Evolutionary conservation across 208 protist species (phyloP).

Genomic region (Wallacemonas sp.): DNA sequence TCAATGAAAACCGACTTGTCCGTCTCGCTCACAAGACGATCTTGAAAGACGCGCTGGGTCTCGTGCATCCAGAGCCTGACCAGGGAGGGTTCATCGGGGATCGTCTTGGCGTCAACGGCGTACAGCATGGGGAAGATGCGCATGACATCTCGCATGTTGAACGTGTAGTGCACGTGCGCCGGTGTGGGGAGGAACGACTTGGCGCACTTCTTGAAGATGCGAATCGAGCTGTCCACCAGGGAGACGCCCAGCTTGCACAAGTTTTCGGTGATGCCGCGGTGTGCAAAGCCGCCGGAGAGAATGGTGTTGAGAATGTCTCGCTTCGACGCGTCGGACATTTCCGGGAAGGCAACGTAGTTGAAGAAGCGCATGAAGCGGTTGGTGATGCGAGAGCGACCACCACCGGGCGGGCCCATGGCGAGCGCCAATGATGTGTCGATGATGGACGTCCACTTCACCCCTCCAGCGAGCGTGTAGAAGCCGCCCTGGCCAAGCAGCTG

Average conservation of each 20-base stretch:
- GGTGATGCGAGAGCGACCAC: constrained; percentile 94
- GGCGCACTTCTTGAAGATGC: constrained; percentile 91
- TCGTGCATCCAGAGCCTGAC: constrained; percentile 96
- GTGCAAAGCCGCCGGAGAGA: constrained; percentile 82
- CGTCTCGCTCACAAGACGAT: constrained; percentile 90
- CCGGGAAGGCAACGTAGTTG: constrained; percentile 96
- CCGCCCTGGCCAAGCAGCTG: constrained; percentile 92
- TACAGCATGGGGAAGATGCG: constrained; percentile 98
- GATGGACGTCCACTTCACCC: constrained; percentile 91
- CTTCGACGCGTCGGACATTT: constrained; percentile 94
- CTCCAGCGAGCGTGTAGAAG: constrained; percentile 82
- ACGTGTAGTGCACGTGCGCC: constrained; percentile 98
- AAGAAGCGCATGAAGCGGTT: constrained; percentile 97
- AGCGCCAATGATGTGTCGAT: constrained; percentile 94
- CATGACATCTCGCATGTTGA: constrained; percentile 98
- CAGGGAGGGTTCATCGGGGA: constrained; percentile 66
- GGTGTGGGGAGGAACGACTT: constrained; percentile 96
- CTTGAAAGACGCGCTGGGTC: constrained; percentile 94
- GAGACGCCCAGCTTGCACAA: constrained; percentile 45
- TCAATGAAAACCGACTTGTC: constrained; percentile 86
- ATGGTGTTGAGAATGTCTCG: constrained; percentile 95
- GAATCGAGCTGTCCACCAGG: constrained; percentile 91
- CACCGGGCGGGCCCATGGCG: constrained; percentile 98
- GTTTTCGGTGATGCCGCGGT: constrained; percentile 64
- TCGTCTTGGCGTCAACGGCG: constrained; percentile 58